Evolutionary conservation across 257 asterid species (phyloP).

Genomic region (Lavandula angustifolia): DNA sequence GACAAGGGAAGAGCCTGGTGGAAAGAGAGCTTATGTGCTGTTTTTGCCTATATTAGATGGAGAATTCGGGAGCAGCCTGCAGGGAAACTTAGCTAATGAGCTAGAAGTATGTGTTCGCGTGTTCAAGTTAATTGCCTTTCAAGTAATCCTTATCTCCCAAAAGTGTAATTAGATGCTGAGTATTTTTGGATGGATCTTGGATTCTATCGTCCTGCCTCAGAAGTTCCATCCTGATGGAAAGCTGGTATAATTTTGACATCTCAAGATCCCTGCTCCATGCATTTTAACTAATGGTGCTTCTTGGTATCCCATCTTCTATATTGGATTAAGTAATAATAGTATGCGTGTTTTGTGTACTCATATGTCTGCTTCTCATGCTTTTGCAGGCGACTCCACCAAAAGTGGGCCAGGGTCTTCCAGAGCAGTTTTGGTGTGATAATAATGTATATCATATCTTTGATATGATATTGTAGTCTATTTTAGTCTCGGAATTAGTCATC

Average conservation of each 20-base stretch:
- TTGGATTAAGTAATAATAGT: constrained; percentile 5
- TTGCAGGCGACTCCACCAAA: constrained; percentile 44
- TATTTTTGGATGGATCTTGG: not conserved
- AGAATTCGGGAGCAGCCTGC: constrained; percentile 55
- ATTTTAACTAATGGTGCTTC: not conserved
- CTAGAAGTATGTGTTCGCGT: constrained; percentile 48
- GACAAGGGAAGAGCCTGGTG: constrained; percentile 29
- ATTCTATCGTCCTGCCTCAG: constrained; percentile 13
- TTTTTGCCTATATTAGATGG: constrained; percentile 50
- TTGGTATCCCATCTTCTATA: not conserved
- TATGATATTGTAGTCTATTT: too few relatives aligned
- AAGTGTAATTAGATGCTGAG: not conserved
- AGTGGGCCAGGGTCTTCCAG: constrained; percentile 34
- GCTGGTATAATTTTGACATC: constrained; percentile 19
- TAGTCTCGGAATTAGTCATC: too few relatives aligned
- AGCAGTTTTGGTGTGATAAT: constrained; percentile 49
- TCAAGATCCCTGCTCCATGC: not conserved
- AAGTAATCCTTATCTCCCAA: not conserved
- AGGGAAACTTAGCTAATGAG: constrained; percentile 60
- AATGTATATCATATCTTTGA: too few relatives aligned
- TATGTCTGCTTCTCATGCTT: constrained; percentile 18
- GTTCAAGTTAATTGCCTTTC: constrained; percentile 5
- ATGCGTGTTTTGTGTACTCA: not conserved
- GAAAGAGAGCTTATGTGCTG: constrained; percentile 36
- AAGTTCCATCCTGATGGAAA: not conserved